Evolutionary conservation across 148 eudicot genomes (phyloP).

Genomic region (Cornus kousa): DNA sequence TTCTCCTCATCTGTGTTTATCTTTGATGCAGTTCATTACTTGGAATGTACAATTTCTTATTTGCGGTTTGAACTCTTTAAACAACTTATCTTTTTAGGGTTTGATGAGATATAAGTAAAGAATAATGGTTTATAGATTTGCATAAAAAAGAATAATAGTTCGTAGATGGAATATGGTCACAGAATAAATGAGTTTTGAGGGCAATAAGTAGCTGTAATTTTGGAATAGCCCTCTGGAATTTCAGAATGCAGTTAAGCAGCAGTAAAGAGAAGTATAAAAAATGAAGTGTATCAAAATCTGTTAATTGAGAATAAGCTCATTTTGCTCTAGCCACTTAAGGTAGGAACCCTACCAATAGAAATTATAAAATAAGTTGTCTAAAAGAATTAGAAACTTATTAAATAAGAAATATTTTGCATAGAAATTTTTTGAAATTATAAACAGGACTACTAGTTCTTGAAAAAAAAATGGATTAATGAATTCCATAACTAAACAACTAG

Average conservation of each 20-base stretch:
- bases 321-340: neutral
- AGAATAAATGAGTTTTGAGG: neutral
- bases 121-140: no score
- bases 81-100: neutral
- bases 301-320: neutral
- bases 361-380: neutral
- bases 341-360: neutral
- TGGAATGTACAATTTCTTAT: no score
- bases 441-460: neutral
- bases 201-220: neutral
- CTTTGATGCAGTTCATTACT: neutral
- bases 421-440: neutral
- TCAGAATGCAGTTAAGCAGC: neutral
- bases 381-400: neutral
- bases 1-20: neutral
- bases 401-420: neutral
- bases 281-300: neutral
- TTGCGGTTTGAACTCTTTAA: no score
- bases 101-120: neutral
- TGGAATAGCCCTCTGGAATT: neutral
- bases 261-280: neutral
- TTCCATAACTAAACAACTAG: neutral
- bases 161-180: neutral
- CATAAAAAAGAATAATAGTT: neutral
- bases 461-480: neutral